Base-by-base conservation (phyloP, 176 grass and related monocot genomes). In the Panicum miliaceum region DNA sequence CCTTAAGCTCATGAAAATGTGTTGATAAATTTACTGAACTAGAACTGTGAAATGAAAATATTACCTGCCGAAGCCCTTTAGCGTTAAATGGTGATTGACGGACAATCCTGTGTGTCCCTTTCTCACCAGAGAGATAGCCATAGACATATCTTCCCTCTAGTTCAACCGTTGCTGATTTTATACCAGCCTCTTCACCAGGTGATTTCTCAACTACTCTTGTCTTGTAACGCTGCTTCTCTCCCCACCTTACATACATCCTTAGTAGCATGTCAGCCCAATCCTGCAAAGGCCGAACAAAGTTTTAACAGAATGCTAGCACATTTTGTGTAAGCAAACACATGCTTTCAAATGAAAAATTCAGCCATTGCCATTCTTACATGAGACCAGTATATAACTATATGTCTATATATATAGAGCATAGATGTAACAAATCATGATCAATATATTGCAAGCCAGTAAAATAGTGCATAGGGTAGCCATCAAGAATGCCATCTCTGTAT, bases 211-310 rank as follows among this genome's bases (percentile, higher is more conserved):
- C 89, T 25, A 95, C 93, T 87, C 77, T 95, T 20, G 82, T 90
- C 82, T 95, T 98, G 85, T 98, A 98, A 13, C 85, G 77, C 80
- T 98, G 91, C 75, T 98, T 98, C 80, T 98, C 96, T 69, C 89
- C 96, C 96, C 96, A 95, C 42, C 96, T 91, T 80, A 92, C 80
- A 77, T 98, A 98, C 96, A 95, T 95, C 68, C 96, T 84, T 50
- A 98, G 90, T 68, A 98, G 85, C 93, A 95, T 95, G 25, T 98
- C 93, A 76, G 96, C 91, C 93, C 96, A 98, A 85, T 95, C 96
- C 96, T 98, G 90, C 85, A 90, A 78, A 95, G 59, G 81, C 82
- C 68, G 91, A 73, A 56, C 60, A 73, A 73, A 77, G 35, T 81
- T 82, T 87, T 74, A 94, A 81, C 48, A 77, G 78, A 85, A 77